Percentiles rank a stretch among this genome's conserved stretches.
phyloP scores from a whole-genome alignment of 2,329 filamentous ascomycete genomes.

The Byssoonygena ceratinophila region DNA sequence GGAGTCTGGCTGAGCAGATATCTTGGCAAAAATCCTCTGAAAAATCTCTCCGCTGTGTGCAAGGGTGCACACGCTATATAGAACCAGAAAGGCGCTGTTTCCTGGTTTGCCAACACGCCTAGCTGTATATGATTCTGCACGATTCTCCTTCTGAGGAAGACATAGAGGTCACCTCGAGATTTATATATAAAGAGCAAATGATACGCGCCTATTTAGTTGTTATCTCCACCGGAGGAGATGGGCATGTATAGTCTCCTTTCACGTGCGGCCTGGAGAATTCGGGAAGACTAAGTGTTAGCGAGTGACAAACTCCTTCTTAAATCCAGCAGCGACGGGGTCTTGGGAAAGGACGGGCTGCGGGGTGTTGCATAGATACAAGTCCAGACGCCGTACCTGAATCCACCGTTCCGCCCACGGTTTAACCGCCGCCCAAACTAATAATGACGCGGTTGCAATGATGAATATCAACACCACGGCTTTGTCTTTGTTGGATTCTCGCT shows the following conservation, averaged over 20 bases:
- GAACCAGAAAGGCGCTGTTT: background rate
- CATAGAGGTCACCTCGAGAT: too few relatives aligned
- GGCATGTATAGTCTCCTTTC: conserved; percentile 45
- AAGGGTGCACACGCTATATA: background rate
- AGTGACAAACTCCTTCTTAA: too few relatives aligned
- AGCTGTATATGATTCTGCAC: too few relatives aligned
- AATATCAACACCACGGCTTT: conserved; percentile 56
- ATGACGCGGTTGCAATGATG: conserved; percentile 51
- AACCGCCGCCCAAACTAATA: conserved; percentile 51
- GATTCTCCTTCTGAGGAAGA: background rate
- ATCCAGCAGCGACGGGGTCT: too few relatives aligned
- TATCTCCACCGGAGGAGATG: conserved; percentile 29
- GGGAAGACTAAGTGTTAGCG: background rate
- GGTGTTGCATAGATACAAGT: too few relatives aligned
- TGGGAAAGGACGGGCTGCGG: background rate
- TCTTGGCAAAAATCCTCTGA: background rate
- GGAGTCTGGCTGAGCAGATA: conserved; percentile 33
- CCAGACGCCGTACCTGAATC: conserved; percentile 37
- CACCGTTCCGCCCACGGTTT: conserved; percentile 51
- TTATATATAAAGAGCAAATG: too few relatives aligned
- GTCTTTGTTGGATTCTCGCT: conserved; percentile 58
- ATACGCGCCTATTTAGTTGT: too few relatives aligned
- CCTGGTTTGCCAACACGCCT: too few relatives aligned
- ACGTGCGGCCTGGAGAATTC: conserved; percentile 32
- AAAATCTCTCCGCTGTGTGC: background rate